Evolutionary conservation across 108 stramenopile genomes (phyloP).

Genomic region (Fistulifera pelliculosa): DNA sequence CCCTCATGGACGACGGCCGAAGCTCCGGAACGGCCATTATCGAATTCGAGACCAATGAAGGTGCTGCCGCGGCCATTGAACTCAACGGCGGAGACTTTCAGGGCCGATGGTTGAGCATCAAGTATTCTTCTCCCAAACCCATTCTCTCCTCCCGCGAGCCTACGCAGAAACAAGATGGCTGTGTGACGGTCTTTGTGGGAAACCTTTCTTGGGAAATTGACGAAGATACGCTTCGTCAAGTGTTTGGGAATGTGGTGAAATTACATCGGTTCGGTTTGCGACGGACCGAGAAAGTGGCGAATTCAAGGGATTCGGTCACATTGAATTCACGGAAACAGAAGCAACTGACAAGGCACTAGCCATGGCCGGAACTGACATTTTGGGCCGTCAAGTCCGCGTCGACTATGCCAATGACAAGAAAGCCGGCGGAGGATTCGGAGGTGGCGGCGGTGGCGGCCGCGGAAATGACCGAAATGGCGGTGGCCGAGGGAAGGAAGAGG

Average conservation of each 20-base stretch:
- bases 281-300: slow-evolving; percentile 94
- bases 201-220: slow-evolving; percentile 93
- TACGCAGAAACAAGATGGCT: slow-evolving; percentile 74
- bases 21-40: slow-evolving; percentile 83
- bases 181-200: slow-evolving; percentile 92
- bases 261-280: slow-evolving; percentile 84
- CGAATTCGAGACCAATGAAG: slow-evolving; percentile 49
- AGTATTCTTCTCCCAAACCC: slow-evolving; percentile 62
- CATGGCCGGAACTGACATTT: slow-evolving; percentile 79
- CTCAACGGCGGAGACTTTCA: slow-evolving; percentile 85
- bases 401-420: slow-evolving; percentile 74
- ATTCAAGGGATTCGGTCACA: slow-evolving; percentile 96
- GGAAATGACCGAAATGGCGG: slow-evolving; percentile 44
- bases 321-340: slow-evolving; percentile 86
- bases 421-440: slow-evolving; percentile 36
- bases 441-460: slow-evolving; percentile 30
- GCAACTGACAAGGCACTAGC: slow-evolving; percentile 81
- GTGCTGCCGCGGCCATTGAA: slow-evolving; percentile 70
- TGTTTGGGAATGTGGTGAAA: slow-evolving; percentile 90
- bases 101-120: slow-evolving; percentile 87
- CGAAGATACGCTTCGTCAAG: slow-evolving; percentile 79
- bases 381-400: slow-evolving; percentile 85
- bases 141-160: slow-evolving; percentile 40
- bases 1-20: slow-evolving; percentile 80
- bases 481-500: slow-evolving; percentile 49